Evolutionary conservation across 805 yeast genomes (phyloP).

Genomic region (Danielozyma ontarioensis): DNA sequence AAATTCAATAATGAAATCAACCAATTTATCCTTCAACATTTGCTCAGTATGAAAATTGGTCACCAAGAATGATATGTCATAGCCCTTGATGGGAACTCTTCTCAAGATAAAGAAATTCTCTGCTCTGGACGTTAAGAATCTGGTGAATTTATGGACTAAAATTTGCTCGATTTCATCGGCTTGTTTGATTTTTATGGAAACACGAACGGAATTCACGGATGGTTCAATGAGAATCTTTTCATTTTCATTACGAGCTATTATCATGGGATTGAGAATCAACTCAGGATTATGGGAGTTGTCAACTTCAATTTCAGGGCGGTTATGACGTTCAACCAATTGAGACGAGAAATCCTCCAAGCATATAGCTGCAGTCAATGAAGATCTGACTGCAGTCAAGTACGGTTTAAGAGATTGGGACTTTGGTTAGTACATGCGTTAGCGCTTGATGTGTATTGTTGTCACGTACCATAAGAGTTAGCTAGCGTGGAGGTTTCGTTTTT

Average conservation of each 20-base stretch:
- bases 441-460: not conserved
- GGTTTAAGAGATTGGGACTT: conserved; percentile 97
- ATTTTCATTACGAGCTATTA: conserved; percentile 87
- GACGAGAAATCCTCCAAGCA: conserved; percentile 93
- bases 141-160: conserved; percentile 88
- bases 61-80: conserved; percentile 87
- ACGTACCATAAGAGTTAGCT: conserved; percentile 1
- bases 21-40: conserved; percentile 91
- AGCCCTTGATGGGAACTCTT: conserved; percentile 85
- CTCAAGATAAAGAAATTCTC: conserved; percentile 90
- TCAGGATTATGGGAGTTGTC: conserved; percentile 67
- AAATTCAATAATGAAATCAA: conserved; percentile 94
- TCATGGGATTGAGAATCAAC: conserved; percentile 81
- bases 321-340: conserved; percentile 93
- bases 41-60: conserved; percentile 94
- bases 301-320: conserved; percentile 93
- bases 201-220: conserved; percentile 85
- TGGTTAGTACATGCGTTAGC: conserved; percentile 7
- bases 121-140: conserved; percentile 92
- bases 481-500: not conserved
- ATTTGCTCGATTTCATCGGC: conserved; percentile 96
- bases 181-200: conserved; percentile 89
- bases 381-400: conserved; percentile 87
- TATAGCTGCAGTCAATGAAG: conserved; percentile 87
- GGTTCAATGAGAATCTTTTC: conserved; percentile 92